Evolutionary conservation across 1,284 basidiomycete genomes (phyloP), one percentile per base, ranked within the genome.

Genomic region (Cutaneotrichosporon cavernicola): DNA sequence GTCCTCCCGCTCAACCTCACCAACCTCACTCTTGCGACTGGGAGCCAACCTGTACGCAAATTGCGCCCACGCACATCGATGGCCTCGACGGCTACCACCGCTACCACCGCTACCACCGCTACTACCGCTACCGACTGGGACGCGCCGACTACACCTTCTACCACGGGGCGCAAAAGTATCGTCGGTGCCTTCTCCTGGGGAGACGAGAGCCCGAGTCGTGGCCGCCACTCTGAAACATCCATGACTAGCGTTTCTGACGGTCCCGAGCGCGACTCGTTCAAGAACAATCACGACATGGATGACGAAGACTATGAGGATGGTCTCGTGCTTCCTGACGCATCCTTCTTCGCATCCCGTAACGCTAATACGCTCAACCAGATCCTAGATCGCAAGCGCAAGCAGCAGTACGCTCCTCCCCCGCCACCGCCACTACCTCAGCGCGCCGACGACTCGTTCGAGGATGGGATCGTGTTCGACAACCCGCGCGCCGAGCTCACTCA

Each of bases 381-480:
- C 14, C 67, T 81, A 10, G 77, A 81, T 53, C 61, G 67, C 40
- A 80, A 79, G 61, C 72, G 78, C 13, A 74, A 72, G 62, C 76
- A 74, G 18, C 70, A 76, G 56, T 73, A 67, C 43, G 63, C 65
- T 1, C 65, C 67, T 4, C 62, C 58, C 67, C 21, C 62, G 26
- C 64, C 40, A 21, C 62, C 68, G 7, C 49, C 56, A 31, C 56
- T 32, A 13, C 58, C 40, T 5, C 58, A 51, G 55, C 59, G 65
- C 1, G 67, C 55, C 18, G 76, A 79, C 57, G 78, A 80, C 50
- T 72, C 70, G 5, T 76, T 81, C 30, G 80, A 81, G 56, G 78
- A 81, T 63, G 80, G 80, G 6, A 60, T 81, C 26, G 72, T 80
- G 26, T 66, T 81, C 14, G 75, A 77, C 47, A 72, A 77, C 60